These are phyloP conservation scores for Phialophora verrucosa DNA, from an alignment of 2,329 filamentous ascomycete genomes.

Conservation along the genomic window DNA sequence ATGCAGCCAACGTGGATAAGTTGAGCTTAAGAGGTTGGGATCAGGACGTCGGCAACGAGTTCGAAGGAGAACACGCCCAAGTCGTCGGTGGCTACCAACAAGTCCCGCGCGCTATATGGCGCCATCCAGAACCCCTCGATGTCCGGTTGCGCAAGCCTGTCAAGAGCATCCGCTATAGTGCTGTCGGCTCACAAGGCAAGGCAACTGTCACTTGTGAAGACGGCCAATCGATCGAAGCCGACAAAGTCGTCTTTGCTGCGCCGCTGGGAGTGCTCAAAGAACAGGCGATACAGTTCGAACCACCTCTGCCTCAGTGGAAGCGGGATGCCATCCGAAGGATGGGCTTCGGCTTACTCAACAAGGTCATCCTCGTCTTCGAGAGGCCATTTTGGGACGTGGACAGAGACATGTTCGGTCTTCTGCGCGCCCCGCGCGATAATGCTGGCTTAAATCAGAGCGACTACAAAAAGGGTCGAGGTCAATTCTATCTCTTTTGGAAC, in stretches of 20 bases:
- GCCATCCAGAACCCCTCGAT: slow-evolving; percentile 76
- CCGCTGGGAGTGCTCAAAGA: slow-evolving; percentile 91
- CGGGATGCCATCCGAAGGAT: slow-evolving; percentile 77
- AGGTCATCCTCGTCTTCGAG: slow-evolving; percentile 89
- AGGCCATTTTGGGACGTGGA: slow-evolving; percentile 87
- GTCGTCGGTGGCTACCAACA: slow-evolving; percentile 93
- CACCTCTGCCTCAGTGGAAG: slow-evolving; percentile 88
- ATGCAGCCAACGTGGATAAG: slow-evolving; percentile 83
- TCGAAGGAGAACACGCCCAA: slow-evolving; percentile 92
- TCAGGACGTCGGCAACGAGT: slow-evolving; percentile 96
- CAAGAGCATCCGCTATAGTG: slow-evolving; percentile 70
- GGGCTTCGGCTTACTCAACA: slow-evolving; percentile 93
- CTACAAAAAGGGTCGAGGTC: slow-evolving; percentile 78
- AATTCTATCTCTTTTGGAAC: slow-evolving; percentile 98
- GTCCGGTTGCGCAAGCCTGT: slow-evolving; percentile 76
- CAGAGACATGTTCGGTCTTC: slow-evolving; percentile 90
- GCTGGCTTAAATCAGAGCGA: slow-evolving; percentile 78
- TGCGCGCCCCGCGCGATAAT: slow-evolving; percentile 71
- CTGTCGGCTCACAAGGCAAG: slow-evolving; percentile 52
- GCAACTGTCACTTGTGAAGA: slow-evolving; percentile 76
- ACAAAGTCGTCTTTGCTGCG: slow-evolving; percentile 87
- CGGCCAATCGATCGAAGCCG: slow-evolving; percentile 78
- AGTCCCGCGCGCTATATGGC: slow-evolving; percentile 83
- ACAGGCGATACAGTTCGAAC: slow-evolving; percentile 81
- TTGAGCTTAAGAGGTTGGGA: slow-evolving; percentile 93